Evolutionary conservation across 805 yeast species (phyloP).

Genomic region (Soucietia sequanensis): DNA sequence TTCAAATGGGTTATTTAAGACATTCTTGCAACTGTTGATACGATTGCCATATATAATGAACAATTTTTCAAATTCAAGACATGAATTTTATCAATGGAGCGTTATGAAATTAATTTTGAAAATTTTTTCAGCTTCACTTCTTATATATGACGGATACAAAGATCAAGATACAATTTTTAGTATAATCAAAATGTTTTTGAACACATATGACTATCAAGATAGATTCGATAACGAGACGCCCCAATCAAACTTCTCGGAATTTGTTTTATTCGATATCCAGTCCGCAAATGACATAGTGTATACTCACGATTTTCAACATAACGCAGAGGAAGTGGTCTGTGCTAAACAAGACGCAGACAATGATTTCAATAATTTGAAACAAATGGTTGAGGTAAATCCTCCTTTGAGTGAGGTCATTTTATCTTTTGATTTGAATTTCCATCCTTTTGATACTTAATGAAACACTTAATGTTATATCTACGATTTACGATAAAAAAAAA

Average conservation of each 20-base stretch:
- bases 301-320: background rate
- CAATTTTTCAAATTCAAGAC: background rate
- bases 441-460: no score
- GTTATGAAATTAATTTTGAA: constrained; percentile 6
- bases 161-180: constrained; percentile 15
- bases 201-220: no score
- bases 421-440: no score
- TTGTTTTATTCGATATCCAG: constrained; percentile 1
- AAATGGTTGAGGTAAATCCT: no score
- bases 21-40: constrained; percentile 22
- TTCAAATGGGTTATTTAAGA: constrained; percentile 17
- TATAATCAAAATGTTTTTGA: background rate
- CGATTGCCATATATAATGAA: no score
- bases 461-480: no score
- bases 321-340: background rate
- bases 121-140: constrained; percentile 17
- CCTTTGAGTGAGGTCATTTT: no score
- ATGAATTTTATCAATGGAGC: constrained; percentile 4
- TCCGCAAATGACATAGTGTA: background rate
- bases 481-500: no score
- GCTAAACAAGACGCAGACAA: background rate
- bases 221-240: background rate
- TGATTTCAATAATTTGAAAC: no score
- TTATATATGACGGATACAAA: constrained; percentile 34
- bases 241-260: background rate